Conservation (phyloP, 768 basidiomycete genomes). For the Termitomyces sp. region DNA sequence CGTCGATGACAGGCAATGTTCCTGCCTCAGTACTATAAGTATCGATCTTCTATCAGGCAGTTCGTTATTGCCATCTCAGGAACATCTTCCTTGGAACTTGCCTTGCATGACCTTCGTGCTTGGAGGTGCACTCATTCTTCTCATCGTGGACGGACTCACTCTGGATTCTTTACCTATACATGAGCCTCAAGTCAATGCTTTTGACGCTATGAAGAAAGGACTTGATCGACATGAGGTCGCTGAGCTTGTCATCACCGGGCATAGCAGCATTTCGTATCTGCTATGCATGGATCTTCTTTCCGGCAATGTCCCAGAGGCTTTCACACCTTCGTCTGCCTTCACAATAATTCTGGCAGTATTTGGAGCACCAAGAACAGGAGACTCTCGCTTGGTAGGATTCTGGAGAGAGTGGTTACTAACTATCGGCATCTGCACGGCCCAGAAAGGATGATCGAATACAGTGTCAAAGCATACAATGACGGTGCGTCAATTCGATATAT, state of each 20-base stretch:
- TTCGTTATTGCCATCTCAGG: constrained; percentile 52
- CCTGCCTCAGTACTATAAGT: constrained; percentile 45
- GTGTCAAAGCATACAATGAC: constrained; percentile 54
- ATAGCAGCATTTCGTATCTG: constrained; percentile 50
- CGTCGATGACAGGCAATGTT: constrained; percentile 35
- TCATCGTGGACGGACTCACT: constrained; percentile 38
- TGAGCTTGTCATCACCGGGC: constrained; percentile 51
- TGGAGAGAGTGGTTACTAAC: constrained; percentile 32
- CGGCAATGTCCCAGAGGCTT: constrained; percentile 13
- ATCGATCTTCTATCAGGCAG: constrained; percentile 39
- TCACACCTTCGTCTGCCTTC: constrained; percentile 21
- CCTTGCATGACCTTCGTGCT: constrained; percentile 42
- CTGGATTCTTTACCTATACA: constrained; percentile 54
- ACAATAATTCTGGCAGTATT: constrained; percentile 43
- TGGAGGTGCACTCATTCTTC: constrained; percentile 36
- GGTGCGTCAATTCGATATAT: constrained; percentile 27
- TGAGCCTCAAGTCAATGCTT: constrained; percentile 31
- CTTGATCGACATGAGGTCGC: constrained; percentile 29
- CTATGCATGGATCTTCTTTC: constrained; percentile 44
- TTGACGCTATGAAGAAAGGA: constrained; percentile 35
- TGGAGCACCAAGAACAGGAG: constrained; percentile 49
- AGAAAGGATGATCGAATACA: constrained; percentile 38
- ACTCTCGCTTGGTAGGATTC: constrained; percentile 34
- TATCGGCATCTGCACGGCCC: constrained; percentile 33
- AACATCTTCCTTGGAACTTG: constrained; percentile 39